Evolutionary conservation across 2,329 filamentous ascomycete species (phyloP), one percentile per base, ranked within the genome.

Genomic region (Leptographium lundbergii): DNA sequence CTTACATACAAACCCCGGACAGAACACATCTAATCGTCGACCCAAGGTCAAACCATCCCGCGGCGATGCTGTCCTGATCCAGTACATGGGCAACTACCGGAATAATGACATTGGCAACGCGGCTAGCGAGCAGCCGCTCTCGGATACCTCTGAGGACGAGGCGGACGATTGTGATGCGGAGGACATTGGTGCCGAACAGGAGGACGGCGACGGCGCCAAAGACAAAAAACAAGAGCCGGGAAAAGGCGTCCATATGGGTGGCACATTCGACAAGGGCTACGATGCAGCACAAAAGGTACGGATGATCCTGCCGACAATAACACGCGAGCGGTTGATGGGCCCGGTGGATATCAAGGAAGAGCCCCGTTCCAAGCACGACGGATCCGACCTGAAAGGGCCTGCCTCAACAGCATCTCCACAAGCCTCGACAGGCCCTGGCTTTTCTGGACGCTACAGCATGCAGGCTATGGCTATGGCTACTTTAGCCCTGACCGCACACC

Each of bases 21-120:
- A 71, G 69, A 75, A 74, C 68, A 77, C 75, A 67, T 72, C 75
- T 76, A 78, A 78, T 75, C 72, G 75, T 76, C 73, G 71, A 63
- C 74, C 69, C 66, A 82, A 81, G 79, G 72, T 77, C 62, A 75
- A 71, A 64, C 75, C 80, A 50, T 81, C 74, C 66, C 80, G 81
- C 68, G 82, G 80, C 65, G 84, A 88, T 78, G 81, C 77, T 65
- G 83, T 89, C 63, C 77, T 92, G 70, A 78, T 92, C 63, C 72
- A 75, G 60, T 76, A 78, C 69, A 78, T 91, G 74, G 81, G 75
- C 65, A 81, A 76, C 67, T 82, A 84, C 66, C 82, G 83, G 67
- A 76, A 76, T 64, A 83, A 81, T 56, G 84, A 90, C 56, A 80
- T 89, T 67, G 84, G 85, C 60, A 73, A 72, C 63, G 68, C 73